phyloP scores from a whole-genome alignment of 345 rosid species.

The Rhodomyrtus tomentosa region DNA sequence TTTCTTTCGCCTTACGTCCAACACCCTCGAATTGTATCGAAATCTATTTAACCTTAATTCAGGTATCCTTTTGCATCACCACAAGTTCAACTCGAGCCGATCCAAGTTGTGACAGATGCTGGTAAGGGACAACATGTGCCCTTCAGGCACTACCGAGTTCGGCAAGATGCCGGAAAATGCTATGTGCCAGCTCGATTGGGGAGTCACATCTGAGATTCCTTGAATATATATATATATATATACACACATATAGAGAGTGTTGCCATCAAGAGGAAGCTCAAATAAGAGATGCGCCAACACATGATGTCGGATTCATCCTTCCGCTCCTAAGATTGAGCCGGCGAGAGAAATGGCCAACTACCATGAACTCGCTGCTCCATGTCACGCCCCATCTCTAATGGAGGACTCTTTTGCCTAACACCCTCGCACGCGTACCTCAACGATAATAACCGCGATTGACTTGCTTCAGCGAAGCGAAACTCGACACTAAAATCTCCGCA shows the following conservation, averaged over 20 bases:
- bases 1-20: neutral
- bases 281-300: neutral
- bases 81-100: neutral
- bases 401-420: neutral
- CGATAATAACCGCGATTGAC: neutral
- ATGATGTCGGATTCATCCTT: neutral
- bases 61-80: neutral
- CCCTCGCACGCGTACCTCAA: neutral
- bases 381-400: neutral
- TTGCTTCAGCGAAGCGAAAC: neutral
- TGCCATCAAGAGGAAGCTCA: neutral
- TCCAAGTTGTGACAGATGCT: neutral
- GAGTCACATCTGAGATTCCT: neutral
- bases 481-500: neutral
- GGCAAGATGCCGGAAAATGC: neutral
- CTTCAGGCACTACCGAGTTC: neutral
- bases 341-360: neutral
- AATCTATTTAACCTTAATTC: neutral
- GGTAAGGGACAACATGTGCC: fast-evolving
- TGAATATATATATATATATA: neutral
- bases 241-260: neutral
- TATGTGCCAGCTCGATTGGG: neutral
- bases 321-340: neutral
- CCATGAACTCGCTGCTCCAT: neutral
- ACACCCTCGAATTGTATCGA: neutral